A percentile compares a stretch with the other conserved stretches of the same genome.
phyloP scores from a whole-genome alignment of 2,329 filamentous ascomycete species.

The Epichloe typhina region DNA sequence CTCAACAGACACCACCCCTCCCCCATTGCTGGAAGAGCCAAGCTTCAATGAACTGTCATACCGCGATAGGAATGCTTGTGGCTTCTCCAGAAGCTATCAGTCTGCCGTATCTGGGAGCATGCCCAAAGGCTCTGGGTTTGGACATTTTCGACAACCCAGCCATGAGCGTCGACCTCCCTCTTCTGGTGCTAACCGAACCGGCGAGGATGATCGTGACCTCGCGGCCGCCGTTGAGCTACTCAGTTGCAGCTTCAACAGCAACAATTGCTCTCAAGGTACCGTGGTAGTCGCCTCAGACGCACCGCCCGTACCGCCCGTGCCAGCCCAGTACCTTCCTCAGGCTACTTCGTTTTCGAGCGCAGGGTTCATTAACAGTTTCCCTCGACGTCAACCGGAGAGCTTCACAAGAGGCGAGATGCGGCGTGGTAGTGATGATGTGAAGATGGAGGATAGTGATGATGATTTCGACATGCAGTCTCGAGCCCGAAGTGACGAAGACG shows the following conservation, averaged over 20 bases:
- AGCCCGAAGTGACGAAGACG: conserved; percentile 70
- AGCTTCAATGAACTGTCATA: conserved; percentile 37
- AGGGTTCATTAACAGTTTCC: conserved; percentile 51
- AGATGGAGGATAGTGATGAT: conserved; percentile 57
- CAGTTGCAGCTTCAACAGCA: conserved; percentile 81
- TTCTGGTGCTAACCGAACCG: conserved; percentile 60
- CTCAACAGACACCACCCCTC: conserved; percentile 81
- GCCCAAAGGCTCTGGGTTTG: conserved; percentile 29
- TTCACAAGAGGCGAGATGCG: conserved; percentile 48
- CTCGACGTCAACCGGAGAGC: conserved; percentile 48
- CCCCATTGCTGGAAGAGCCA: conserved; percentile 63
- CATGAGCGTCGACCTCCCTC: conserved; percentile 66
- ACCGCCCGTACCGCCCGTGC: conserved; percentile 78
- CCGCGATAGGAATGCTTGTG: conserved; percentile 41
- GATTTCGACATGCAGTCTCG: conserved; percentile 49
- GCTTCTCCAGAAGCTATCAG: conserved; percentile 69
- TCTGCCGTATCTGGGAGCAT: conserved; percentile 44
- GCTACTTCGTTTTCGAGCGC: conserved; percentile 41
- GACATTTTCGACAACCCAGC: conserved; percentile 60
- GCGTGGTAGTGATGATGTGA: conserved; percentile 41
- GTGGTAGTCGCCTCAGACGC: conserved; percentile 55
- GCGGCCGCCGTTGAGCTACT: conserved; percentile 83
- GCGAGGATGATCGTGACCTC: conserved; percentile 75
- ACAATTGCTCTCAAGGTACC: conserved; percentile 49
- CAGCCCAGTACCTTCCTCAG: conserved; percentile 62